Evolutionary conservation across 768 basidiomycete species (phyloP).

Genomic region (Mycena galopus): DNA sequence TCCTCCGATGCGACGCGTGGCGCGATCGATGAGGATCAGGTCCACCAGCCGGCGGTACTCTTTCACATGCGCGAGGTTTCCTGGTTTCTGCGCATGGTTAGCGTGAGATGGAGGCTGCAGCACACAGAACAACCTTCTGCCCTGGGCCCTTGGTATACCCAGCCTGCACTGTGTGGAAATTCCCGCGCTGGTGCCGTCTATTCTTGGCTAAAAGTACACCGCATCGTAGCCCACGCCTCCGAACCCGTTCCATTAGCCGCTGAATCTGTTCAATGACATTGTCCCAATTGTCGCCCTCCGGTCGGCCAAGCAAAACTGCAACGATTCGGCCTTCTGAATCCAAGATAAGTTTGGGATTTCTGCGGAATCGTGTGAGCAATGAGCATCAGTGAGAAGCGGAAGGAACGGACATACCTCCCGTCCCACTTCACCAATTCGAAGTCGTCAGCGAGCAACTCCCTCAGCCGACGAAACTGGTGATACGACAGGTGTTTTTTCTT

Average conservation of each 20-base stretch:
- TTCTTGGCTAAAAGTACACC: not conserved
- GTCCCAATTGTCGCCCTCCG: not conserved
- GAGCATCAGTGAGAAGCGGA: not conserved
- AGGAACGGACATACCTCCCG: not conserved
- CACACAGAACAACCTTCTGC: not conserved
- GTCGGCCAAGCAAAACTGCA: not conserved
- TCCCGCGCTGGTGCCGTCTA: not conserved
- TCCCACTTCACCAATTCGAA: not conserved
- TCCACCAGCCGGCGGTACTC: not conserved
- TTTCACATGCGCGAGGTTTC: not conserved
- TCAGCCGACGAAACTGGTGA: not conserved
- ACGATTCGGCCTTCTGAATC: not conserved
- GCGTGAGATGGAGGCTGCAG: too few relatives aligned
- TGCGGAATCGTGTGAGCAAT: not conserved
- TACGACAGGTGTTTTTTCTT: not conserved
- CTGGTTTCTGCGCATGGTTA: not conserved
- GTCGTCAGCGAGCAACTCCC: not conserved
- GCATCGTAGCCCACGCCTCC: not conserved
- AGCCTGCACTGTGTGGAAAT: not conserved
- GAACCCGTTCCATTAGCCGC: not conserved
- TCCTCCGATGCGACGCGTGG: not conserved
- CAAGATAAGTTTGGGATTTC: not conserved
- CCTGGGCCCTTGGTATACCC: not conserved
- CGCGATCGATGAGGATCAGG: not conserved
- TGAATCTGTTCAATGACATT: not conserved